Percentiles rank a stretch among this genome's conserved stretches.
Conservation (phyloP, 164 flowering plant genomes). For the grape (Vitis vinifera) region DNA sequence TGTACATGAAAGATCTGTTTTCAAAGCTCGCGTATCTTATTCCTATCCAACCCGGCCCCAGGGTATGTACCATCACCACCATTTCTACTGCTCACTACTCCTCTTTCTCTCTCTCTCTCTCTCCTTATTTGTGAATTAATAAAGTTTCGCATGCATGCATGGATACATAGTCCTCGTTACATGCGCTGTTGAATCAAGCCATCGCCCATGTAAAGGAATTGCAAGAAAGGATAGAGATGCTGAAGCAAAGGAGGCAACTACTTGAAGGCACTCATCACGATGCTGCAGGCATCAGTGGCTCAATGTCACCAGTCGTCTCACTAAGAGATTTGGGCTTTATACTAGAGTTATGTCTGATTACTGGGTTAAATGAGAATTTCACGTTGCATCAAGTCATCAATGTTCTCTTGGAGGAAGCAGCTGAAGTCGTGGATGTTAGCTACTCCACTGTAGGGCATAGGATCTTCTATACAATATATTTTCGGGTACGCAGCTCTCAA, state of each 20-base stretch:
- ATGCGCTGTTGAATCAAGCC: conserved; percentile 1
- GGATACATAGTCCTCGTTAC: background rate
- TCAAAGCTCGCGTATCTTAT: background rate
- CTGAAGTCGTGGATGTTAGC: too few relatives aligned
- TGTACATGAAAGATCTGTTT: background rate
- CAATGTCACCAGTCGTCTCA: background rate
- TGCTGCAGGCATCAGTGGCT: background rate
- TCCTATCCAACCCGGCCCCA: background rate
- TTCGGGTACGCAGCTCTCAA: too few relatives aligned
- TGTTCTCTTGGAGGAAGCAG: too few relatives aligned
- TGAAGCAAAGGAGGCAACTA: background rate
- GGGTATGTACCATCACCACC: background rate
- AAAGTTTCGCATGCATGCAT: background rate
- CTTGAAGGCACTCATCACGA: background rate
- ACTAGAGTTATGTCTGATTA: too few relatives aligned
- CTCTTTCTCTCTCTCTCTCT: background rate
- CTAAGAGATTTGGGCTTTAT: background rate
- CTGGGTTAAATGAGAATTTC: too few relatives aligned
- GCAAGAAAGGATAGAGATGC: background rate
- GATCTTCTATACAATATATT: too few relatives aligned
- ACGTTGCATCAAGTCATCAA: too few relatives aligned
- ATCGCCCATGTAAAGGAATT: background rate
- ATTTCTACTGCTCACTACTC: background rate
- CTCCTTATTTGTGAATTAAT: background rate
- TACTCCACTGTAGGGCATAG: too few relatives aligned